Evolutionary conservation across 352 stramenopile genomes (phyloP), one percentile per base, ranked within the genome.

Genomic region (Phytopythium kandeliae): DNA sequence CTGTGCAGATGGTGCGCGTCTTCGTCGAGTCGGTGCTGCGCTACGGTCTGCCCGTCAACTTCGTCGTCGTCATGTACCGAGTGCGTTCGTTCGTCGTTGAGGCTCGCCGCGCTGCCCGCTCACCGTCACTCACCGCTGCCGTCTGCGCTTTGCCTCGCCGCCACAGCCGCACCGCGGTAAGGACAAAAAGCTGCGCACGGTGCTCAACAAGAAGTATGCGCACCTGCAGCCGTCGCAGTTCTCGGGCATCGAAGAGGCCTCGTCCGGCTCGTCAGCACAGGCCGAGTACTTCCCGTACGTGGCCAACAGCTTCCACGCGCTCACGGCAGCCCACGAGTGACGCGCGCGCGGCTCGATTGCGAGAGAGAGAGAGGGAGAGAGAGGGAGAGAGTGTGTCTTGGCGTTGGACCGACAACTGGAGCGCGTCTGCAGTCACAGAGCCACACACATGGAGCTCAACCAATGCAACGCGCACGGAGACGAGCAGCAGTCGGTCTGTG

Each of bases 21-120:
- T 99, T 99, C 76, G 94, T 98, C 36, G 97, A 99, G 74, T 97
- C 88, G 57, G 95, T 99, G 48, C 78, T 99, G 51, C 90, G 96
- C 54, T 99, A 99, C 63, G 96, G 96, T 28, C 78, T 99, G 12
- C 96, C 96, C 7, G 89, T 98, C 35, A 97, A 99, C 71, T 98
- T 98, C 60, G 71, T 91, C 19, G 78, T 91, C 50, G 62, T 78
- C 55, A 86, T 94, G 67, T 91, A 89, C 67, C 71, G 76, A 58
- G 79, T 91, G 63, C 52, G 72, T 79, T n/a, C n/a, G n/a, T n/a
- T n/a, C n/a, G n/a, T n/a, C n/a, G n/a, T n/a, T n/a, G n/a, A n/a
- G n/a, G n/a, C n/a, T n/a, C n/a, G n/a, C n/a, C n/a, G n/a, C n/a
- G n/a, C n/a, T n/a, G n/a, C n/a, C n/a, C n/a, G n/a, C n/a, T n/a